These are phyloP conservation scores for Suhomyces sp. DNA, from an alignment of 805 yeast genomes.

Conservation along the genomic window DNA sequence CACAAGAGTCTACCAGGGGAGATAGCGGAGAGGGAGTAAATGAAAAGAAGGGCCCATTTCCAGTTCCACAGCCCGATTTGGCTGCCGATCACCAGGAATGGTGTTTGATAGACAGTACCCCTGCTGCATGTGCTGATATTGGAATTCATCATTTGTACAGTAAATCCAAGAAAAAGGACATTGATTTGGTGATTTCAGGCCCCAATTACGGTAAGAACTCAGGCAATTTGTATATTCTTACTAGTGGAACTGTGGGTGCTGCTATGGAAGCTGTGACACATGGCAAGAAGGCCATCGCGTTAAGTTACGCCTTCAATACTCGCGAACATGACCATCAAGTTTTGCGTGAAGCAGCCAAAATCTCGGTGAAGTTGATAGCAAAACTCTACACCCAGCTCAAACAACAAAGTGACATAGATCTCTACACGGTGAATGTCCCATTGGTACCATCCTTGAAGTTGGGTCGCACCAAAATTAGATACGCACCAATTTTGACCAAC, in stretches of 20 bases:
- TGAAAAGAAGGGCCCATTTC: constrained; percentile 66
- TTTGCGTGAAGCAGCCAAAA: constrained; percentile 61
- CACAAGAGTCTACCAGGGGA: constrained; percentile 36
- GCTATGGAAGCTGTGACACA: constrained; percentile 88
- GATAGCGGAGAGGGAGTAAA: constrained; percentile 40
- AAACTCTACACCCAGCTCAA: constrained; percentile 61
- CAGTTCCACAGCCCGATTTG: constrained; percentile 44
- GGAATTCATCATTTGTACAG: constrained; percentile 70
- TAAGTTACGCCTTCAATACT: constrained; percentile 78
- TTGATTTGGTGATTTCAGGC: constrained; percentile 88
- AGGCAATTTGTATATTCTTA: constrained; percentile 79
- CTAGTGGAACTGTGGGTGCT: constrained; percentile 96
- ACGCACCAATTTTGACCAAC: constrained; percentile 79
- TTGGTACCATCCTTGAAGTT: constrained; percentile 50
- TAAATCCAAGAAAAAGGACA: constrained; percentile 47
- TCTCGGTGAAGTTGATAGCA: constrained; percentile 61
- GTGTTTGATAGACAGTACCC: constrained; percentile 88
- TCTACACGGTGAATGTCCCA: constrained; percentile 85
- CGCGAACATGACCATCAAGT: constrained; percentile 47
- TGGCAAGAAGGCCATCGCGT: constrained; percentile 69
- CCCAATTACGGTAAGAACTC: constrained; percentile 96
- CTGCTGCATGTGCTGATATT: constrained; percentile 92
- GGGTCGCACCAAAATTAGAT: constrained; percentile 59
- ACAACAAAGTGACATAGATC: constrained; percentile 47
- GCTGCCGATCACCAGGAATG: constrained; percentile 62